These are phyloP conservation scores for Macrophomina tecta DNA, from an alignment of 2,329 filamentous ascomycete genomes.

Conservation along the genomic window DNA sequence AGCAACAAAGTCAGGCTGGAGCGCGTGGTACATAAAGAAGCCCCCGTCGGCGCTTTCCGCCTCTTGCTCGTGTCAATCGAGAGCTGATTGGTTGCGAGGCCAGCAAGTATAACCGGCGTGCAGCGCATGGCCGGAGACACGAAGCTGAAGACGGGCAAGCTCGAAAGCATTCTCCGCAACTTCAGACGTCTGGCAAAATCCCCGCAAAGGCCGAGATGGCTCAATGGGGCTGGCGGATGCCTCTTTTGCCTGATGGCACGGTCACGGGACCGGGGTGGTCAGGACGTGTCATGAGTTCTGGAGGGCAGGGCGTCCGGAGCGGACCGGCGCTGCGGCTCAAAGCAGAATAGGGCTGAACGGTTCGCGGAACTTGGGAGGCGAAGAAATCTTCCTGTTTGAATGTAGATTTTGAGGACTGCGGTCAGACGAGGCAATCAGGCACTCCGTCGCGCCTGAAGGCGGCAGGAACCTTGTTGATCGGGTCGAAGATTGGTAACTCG, in stretches of 20 bases:
- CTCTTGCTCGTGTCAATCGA: background rate
- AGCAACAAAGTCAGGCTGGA: background rate
- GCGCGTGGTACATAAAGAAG: background rate
- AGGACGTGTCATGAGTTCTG: slow-evolving; percentile 4
- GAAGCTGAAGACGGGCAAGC: slow-evolving; percentile 6
- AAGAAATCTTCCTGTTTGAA: too few species aligned
- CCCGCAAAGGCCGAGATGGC: slow-evolving; percentile 7
- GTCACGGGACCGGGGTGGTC: background rate
- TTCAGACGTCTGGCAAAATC: slow-evolving; percentile 16
- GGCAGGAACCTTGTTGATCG: slow-evolving; percentile 9
- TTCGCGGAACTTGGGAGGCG: too few species aligned
- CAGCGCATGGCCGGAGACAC: background rate
- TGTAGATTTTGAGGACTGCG: background rate
- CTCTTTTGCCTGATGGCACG: background rate
- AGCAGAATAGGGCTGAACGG: too few species aligned
- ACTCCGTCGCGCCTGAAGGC: background rate
- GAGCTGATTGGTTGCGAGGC: background rate
- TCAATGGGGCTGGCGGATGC: slow-evolving; percentile 4
- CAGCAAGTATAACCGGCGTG: too few species aligned
- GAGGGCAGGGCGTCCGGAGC: background rate
- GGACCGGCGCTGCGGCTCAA: background rate
- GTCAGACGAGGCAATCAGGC: slow-evolving; percentile 6
- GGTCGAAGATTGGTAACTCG: background rate
- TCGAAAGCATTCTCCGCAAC: slow-evolving; percentile 7
- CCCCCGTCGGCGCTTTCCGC: background rate